These are phyloP conservation scores for Picea abies DNA, from an alignment of 83 land plant species.

Conservation along the genomic window DNA sequence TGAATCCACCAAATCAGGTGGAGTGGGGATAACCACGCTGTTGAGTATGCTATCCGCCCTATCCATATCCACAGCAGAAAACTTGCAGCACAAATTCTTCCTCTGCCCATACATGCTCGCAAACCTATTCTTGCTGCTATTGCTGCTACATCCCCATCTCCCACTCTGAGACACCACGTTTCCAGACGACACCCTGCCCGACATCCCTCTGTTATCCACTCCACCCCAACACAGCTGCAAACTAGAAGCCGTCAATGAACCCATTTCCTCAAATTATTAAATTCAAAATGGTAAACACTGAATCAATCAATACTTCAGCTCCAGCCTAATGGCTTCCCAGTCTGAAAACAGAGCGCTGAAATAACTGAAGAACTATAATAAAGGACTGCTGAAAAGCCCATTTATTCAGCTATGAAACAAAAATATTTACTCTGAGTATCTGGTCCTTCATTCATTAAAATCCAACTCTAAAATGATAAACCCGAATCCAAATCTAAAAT, in stretches of 20 bases:
- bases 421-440: too few relatives aligned
- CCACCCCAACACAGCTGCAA: neutral
- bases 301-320: neutral
- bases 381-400: too few relatives aligned
- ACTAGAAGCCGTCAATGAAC: conserved; percentile 7
- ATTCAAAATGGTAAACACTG: neutral
- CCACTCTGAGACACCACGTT: neutral
- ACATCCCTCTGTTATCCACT: conserved; percentile 13
- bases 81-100: conserved; percentile 13
- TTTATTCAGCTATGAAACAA: too few relatives aligned
- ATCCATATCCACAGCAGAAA: conserved; percentile 9
- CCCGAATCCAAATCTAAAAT: too few relatives aligned
- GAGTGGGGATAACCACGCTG: neutral
- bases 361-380: too few relatives aligned
- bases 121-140: neutral
- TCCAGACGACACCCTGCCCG: neutral
- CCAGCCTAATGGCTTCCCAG: neutral
- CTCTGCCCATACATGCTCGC: neutral
- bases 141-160: neutral
- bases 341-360: neutral
- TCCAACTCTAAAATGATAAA: too few relatives aligned
- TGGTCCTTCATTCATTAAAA: too few relatives aligned
- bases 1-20: neutral
- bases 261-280: neutral
- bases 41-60: conserved; percentile 8